Conservation (phyloP, 768 basidiomycete species). For the Mycena kentingensis region DNA sequence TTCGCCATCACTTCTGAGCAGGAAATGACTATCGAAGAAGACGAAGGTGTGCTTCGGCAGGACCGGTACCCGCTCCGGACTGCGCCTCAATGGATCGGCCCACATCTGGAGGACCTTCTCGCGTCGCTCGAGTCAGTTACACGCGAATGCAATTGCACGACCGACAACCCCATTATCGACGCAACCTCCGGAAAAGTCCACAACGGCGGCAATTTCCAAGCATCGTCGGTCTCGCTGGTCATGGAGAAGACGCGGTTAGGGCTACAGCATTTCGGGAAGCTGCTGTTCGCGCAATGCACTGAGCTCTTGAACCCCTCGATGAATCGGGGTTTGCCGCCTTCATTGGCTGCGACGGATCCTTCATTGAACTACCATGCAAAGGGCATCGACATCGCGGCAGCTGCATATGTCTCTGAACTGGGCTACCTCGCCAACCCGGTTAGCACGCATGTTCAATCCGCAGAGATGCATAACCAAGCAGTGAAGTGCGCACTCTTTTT, state of each 20-base stretch:
- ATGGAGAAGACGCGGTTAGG: constrained; percentile 86
- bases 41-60: constrained; percentile 74
- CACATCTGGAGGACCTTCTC: constrained; percentile 80
- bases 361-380: constrained; percentile 83
- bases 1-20: constrained; percentile 70
- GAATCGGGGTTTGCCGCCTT: constrained; percentile 84
- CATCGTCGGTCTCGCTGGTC: constrained; percentile 79
- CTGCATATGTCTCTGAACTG: constrained; percentile 81
- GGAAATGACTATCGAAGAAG: constrained; percentile 72
- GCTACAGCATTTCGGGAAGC: constrained; percentile 69
- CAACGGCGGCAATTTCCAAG: constrained; percentile 90
- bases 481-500: constrained; percentile 63
- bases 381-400: constrained; percentile 82
- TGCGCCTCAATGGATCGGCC: constrained; percentile 83
- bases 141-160: constrained; percentile 83
- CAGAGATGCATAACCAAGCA: constrained; percentile 92
- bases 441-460: constrained; percentile 80
- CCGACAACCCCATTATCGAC: constrained; percentile 86
- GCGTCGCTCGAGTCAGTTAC: constrained; percentile 63
- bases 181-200: constrained; percentile 64
- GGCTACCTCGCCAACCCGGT: constrained; percentile 84
- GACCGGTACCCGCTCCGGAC: constrained; percentile 79
- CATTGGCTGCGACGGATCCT: constrained; percentile 76
- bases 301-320: constrained; percentile 75
- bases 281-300: constrained; percentile 67